Evolutionary conservation across 805 yeast species (phyloP), one percentile per base, ranked within the genome.

Genomic region (Myxozyma vanderwaltii): DNA sequence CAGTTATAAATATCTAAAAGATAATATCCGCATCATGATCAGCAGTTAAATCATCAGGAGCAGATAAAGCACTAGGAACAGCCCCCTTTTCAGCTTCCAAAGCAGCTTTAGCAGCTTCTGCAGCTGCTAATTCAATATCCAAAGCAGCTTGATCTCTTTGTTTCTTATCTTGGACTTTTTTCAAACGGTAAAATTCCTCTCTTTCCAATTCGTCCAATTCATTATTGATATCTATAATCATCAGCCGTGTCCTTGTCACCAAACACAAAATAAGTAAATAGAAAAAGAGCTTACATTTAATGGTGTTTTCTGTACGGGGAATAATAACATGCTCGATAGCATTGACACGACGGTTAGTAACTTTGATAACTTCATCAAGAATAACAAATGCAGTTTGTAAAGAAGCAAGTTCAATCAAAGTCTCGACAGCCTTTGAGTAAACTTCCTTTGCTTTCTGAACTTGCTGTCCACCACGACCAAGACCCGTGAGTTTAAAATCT

Each of bases 401-500:
- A 12, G 97, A 90, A 0, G 99, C 99, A 67, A 92, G 81, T 72
- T 91, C 97, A 33, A 92, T 97, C 64, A 92, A 81, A 0, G 97
- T 91, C 75, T 94, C 98, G n/a, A 94, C 97, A 13, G 97, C 96
- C 70, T 86, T 89, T 38, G 97, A 86, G 75, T 94, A 94, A 24
- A 94, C 96, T 66, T 83, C 82, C 75, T 91, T 91, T 58, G 98
- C 97, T 74, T 86, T 87, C 75, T 89, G 96, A 55, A 92, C 96
- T 74, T 92, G 98, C 76, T 92, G 98, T 65, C 99, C 98, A 76
- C 99, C 99, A 74, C 97, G 83, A 52, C 99, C 99, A 67, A 92
- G 80, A 68, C 99, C 99, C 4, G 98, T 92, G 83, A 92, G 79
- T 74, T 89, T 89, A 80, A 92, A 92, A 71, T 94, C 99, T 54